Evolutionary conservation across 2,329 filamentous ascomycete species (phyloP).

Genomic region (Ophiobolus disseminans): DNA sequence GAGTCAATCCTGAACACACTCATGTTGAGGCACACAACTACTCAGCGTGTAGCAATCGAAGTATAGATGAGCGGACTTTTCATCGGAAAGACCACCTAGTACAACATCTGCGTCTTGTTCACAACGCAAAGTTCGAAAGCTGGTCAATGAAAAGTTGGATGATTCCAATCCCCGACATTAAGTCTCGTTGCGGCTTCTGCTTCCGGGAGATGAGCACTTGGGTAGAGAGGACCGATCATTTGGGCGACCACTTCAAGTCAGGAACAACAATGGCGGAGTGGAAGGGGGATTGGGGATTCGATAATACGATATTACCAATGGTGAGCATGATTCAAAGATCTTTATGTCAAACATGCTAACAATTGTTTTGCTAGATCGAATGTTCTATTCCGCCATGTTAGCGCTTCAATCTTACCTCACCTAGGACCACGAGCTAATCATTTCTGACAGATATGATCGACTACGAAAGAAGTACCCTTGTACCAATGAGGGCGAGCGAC

Average conservation of each 20-base stretch:
- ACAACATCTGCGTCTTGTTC: slow-evolving; percentile 37
- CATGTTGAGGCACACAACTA: slow-evolving; percentile 31
- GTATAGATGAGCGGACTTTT: slow-evolving; percentile 34
- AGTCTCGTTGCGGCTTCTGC: slow-evolving; percentile 36
- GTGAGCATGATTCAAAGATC: background rate
- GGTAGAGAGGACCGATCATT: slow-evolving; percentile 31
- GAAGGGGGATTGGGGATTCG: slow-evolving; percentile 37
- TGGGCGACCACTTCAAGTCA: slow-evolving; percentile 36
- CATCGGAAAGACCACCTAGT: slow-evolving; percentile 38
- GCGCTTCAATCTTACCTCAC: background rate
- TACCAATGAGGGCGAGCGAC: slow-evolving; percentile 31
- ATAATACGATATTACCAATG: slow-evolving; percentile 11
- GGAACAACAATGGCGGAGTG: slow-evolving; percentile 34
- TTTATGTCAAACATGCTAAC: slow-evolving; percentile 16
- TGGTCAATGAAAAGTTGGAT: slow-evolving; percentile 47
- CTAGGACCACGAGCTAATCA: background rate
- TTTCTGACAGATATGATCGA: slow-evolving; percentile 25
- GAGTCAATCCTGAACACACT: slow-evolving; percentile 13
- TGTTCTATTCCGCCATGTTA: slow-evolving; percentile 33
- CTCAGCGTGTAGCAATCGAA: slow-evolving; percentile 27
- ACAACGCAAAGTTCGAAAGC: slow-evolving; percentile 24
- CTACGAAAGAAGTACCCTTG: slow-evolving; percentile 25
- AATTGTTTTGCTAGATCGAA: slow-evolving; percentile 17
- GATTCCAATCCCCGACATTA: slow-evolving; percentile 29
- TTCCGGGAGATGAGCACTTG: slow-evolving; percentile 25